Evolutionary conservation across 1,284 basidiomycete genomes (phyloP), one percentile per base, ranked within the genome.

Genomic region (Rhodotorula sp.): DNA sequence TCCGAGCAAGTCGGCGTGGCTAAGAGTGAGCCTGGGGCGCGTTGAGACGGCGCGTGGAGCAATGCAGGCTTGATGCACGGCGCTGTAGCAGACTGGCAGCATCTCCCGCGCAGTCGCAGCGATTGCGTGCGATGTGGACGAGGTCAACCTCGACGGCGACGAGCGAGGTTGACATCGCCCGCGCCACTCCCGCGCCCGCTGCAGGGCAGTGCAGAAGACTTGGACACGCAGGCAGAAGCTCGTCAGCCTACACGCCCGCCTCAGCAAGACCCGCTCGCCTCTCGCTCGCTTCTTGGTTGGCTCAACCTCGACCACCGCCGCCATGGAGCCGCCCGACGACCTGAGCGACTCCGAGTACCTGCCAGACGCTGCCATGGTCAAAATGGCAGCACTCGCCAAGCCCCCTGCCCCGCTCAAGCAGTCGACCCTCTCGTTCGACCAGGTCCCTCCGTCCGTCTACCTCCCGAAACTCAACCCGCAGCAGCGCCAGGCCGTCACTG

Each of bases 391-490:
- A 9, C n/a, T 48, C 59, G 7, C 54, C 13, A 23, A n/a, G 17
- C 44, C 25, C 7, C 21, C 27, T 7, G 3, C 23, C n/a, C 3
- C 45, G 12, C 63, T 68, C n/a, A 68, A 68, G 52, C 72, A 74
- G 49, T 52, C 70, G 17, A 68, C 64, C 16, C 54, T 71, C 34
- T 23, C 34, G 8, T 44, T 64, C 23, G 21, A 44, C 46, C 63
- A 52, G 19, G 48, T 16, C 3, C 19, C 65, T 2, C 44, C 55
- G n/a, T 19, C 17, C 7, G 63, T 52, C 21, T 75, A 78, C 68
- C 71, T 79, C 16, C 59, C 70, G 16, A 54, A 53, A 0, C 75
- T 80, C n/a, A 79, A 78, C 58, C 66, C 61, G 5, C 66, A 68
- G 7, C 79, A 80, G 53, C 65, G 61, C 19, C 58, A 74, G 23